These are phyloP conservation scores for Tilletia horrida DNA, from an alignment of 1,284 basidiomycete species.

Conservation along the genomic window DNA sequence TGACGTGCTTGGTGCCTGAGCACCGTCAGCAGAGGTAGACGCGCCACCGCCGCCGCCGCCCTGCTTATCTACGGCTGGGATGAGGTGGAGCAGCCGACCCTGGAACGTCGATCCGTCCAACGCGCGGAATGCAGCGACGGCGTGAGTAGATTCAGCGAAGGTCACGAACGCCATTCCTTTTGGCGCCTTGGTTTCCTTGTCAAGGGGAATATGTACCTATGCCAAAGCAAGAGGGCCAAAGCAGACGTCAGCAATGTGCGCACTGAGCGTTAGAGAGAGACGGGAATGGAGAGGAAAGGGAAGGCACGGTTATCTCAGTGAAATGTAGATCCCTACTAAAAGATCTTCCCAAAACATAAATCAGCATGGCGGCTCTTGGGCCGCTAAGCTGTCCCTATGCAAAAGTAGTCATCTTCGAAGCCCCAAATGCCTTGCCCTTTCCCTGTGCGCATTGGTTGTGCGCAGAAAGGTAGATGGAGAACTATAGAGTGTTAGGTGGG, in stretches of 20 bases:
- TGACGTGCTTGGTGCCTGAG: not conserved
- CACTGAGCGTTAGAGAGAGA: too few relatives aligned
- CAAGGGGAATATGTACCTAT: constrained; percentile 79
- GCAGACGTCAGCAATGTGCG: not conserved
- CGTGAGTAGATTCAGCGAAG: constrained; percentile 67
- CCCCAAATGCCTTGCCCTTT: not conserved
- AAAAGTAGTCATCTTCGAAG: constrained; percentile 3
- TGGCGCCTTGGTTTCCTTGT: constrained; percentile 65
- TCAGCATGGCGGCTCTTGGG: not conserved
- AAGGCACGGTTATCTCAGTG: not conserved
- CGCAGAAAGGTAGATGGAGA: too few relatives aligned
- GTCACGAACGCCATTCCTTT: constrained; percentile 76
- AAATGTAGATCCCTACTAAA: constrained; percentile 15
- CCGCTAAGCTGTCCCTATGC: not conserved
- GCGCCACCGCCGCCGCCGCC: constrained; percentile 26
- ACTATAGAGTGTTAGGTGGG: not conserved
- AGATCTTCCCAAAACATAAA: constrained; percentile 16
- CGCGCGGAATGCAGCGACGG: constrained; percentile 70
- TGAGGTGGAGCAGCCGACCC: constrained; percentile 83
- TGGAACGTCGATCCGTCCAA: constrained; percentile 86
- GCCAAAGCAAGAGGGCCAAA: not conserved
- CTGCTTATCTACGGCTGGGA: constrained; percentile 68
- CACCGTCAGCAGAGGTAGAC: not conserved
- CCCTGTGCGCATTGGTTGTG: too few relatives aligned
- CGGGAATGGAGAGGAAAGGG: too few relatives aligned